Percentiles rank a stretch among this genome's conserved stretches.
Evolutionary conservation across 345 rosid genomes (phyloP).

Genomic region (Euclidium syriacum): DNA sequence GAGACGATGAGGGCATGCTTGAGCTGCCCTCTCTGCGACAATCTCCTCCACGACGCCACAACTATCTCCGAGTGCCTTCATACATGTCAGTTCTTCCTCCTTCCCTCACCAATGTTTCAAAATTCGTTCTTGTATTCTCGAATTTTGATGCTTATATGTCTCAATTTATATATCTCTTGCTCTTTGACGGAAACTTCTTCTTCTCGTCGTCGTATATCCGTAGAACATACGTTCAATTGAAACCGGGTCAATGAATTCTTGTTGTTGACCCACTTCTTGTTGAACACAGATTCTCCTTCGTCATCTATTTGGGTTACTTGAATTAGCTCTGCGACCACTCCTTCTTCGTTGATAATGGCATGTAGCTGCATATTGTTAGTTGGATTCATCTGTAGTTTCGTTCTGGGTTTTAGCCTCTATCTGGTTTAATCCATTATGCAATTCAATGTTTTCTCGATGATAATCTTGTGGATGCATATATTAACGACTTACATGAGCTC

Average conservation of each 20-base stretch:
- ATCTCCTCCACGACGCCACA: slow-evolving; percentile 65
- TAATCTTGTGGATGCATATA: too few relatives aligned
- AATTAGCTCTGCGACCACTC: too few relatives aligned
- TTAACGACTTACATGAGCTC: too few relatives aligned
- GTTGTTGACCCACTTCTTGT: too few relatives aligned
- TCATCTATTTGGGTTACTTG: background rate
- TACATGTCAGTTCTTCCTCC: slow-evolving; percentile 54
- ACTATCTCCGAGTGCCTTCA: slow-evolving; percentile 91
- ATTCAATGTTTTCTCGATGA: too few relatives aligned
- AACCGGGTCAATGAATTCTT: background rate
- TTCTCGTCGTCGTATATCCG: too few relatives aligned
- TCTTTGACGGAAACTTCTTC: background rate
- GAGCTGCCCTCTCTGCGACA: slow-evolving; percentile 72
- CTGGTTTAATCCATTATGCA: too few relatives aligned
- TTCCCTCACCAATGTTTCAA: background rate
- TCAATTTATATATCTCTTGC: background rate
- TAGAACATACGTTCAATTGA: too few relatives aligned
- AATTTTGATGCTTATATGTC: background rate
- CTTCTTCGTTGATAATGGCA: too few relatives aligned
- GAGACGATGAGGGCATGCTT: slow-evolving; percentile 67
- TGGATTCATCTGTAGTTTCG: background rate
- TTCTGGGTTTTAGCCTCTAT: background rate
- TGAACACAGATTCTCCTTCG: background rate
- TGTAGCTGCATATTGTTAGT: background rate
- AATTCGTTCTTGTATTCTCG: slow-evolving; percentile 9